Base-by-base conservation (phyloP, 2,329 filamentous ascomycete genomes). In the Penicillium aurantiogriseum region DNA sequence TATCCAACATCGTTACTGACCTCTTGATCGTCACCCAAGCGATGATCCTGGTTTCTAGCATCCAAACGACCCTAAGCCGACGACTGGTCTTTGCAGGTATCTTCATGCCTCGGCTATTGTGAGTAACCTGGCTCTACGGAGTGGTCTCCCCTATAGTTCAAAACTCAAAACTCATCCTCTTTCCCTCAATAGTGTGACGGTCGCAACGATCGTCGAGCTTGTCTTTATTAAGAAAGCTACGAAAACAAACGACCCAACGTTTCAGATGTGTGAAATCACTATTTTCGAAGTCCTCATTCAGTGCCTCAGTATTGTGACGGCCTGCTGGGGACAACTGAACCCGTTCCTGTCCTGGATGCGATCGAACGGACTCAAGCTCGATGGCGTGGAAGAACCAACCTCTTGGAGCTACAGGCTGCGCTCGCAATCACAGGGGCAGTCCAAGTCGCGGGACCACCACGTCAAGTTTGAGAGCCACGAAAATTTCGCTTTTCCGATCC, bases 271-370 rank as follows among this genome's bases (percentile, higher is more conserved):
- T 38, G 57, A 61, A 4, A 58, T 63, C 35, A 64, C 62, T 7
- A 61, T 68, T 9, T 56, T 61, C 10, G 51, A 60, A 27, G 54
- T 60, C 29, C 45, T 61, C 1, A 61, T 65, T 8, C 67, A 68
- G 39, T 67, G 64, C 15, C 51, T 63, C 7, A 67, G 67, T 46
- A 67, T 68, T 13, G 59, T 66, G n/a, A 68, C 67, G 0, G 67
- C 67, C 27, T 66, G 61, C 46, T 63, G 61, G 56, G 57, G 59
- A 6, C 65, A 67, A 51, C 43, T 66, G 17, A 66, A 57, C 39
- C 66, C 63, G 0, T 66, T 67, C 49, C 46, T 68, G 17, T 60
- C 60, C 5, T 62, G 63, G 59, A 45, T 45, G 43, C 43, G 43
- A 45, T 45, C 43, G 17, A 45, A 45, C 17, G 43, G 43, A 6